Evolutionary conservation across 225 moss, liverwort and hornwort genomes (phyloP), one percentile per base, ranked within the genome.

Genomic region (Sphagnum tenellum): DNA sequence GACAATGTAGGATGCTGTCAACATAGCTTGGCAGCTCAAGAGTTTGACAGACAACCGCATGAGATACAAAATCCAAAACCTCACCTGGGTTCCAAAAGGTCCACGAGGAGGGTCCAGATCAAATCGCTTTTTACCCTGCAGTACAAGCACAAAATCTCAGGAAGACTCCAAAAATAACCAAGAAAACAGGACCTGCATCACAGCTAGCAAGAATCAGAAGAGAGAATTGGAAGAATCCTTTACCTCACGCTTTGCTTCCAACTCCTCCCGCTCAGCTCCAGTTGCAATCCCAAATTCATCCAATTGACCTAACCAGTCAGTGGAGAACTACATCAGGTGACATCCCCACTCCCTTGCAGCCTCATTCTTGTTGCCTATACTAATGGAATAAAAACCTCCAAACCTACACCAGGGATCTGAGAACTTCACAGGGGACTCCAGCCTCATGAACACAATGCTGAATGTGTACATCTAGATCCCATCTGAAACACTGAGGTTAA

Each of bases 41-140:
- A 29, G 29, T 29, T 29, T 29, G 29, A 29, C 29, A 29, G 29
- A 29, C 29, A 29, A 1, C 29, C 29, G 29, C 29, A 1, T 29
- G 29, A 29, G 29, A 29, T 29, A 29, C 29, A 29, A 29, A 29
- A 29, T 29, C 29, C 29, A 29, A 52, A 77, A 55, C 3, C 85
- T 70, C 49, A 85, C 86, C 83, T 86, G 80, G 0, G 83, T 86
- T 54, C 86, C 86, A 11, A 86, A 83, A 62, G 86, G 83, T n/a
- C 86, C 86, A 54, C 86, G 86, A 58, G 86, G 74, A 5, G 86
- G 83, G 9, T 86, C 86, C 9, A 86, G 73, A 52, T 86, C 83
- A 59, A 86, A 86, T 57, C 86, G 75, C 63, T 72, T 77, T 64
- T 80, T 80, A 44, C 86, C 86, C 86, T 83, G 83, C 47, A 86